Base-by-base conservation (phyloP, 2,329 filamentous ascomycete species). In the Mollisia scopiformis region DNA sequence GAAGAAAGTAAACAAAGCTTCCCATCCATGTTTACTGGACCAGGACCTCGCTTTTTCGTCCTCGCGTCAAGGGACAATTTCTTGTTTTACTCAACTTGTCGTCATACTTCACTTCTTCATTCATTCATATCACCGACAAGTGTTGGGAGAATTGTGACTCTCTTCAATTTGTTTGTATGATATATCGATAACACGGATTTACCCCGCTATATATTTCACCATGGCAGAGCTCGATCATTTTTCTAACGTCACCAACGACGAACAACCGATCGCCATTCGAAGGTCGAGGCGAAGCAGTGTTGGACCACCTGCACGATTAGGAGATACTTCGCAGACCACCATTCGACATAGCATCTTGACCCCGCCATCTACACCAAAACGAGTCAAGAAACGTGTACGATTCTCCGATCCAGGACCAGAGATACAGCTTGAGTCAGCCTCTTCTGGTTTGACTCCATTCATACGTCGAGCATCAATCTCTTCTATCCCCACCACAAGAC, bases 401-500 rank as follows among this genome's bases (percentile, higher is more conserved):
- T 86, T 87, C 73, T 88, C 85, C 0, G 84, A 87, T 41, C 83
- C 84, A 8, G 84, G 82, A 0, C 76, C 77, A 1, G 69, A 75
- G 0, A 61, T 74, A 37, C 61, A 72, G 16, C 60, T 65, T 19
- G 62, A 71, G 11, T 58, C 57, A 4, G 67, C 67, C 10, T 77
- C 80, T 2, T 85, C 81, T 0, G 85, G 85, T 2, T 72, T 88
- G 28, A 88, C 86, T 1, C 85, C 86, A 1, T 82, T 86, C 75
- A 75, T 88, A 46, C 77, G 77, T 37, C 80, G 84, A 21, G 78
- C 85, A 0, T 78, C 78, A 1, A 76, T 87, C 52, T 27, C 43
- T 14, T 68, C 64, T 66, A 69, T 73, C 70, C 59, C 67, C 1
- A 73, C 56, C 57, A 75, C 77, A 37, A 76, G 76, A 14, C 78